phyloP scores from a whole-genome alignment of 148 eudicot species.

The Cornus florida region DNA sequence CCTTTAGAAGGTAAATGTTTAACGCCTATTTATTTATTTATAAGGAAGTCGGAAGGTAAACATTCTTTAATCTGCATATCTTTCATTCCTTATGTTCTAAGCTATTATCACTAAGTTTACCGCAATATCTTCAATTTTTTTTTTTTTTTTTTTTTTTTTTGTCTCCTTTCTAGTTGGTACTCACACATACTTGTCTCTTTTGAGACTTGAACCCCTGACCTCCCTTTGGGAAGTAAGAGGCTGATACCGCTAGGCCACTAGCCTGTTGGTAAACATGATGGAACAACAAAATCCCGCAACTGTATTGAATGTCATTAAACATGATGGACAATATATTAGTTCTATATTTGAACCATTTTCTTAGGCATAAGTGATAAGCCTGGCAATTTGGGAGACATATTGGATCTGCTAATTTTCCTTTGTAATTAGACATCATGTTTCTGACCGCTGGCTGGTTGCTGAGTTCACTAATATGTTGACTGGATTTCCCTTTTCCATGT shows the following conservation, averaged over 20 bases:
- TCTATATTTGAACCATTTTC: background rate
- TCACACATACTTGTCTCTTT: too few relatives aligned
- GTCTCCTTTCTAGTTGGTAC: too few relatives aligned
- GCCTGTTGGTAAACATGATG: background rate
- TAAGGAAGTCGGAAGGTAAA: background rate
- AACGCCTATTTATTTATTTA: too few relatives aligned
- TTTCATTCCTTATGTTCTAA: too few relatives aligned
- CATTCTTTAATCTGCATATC: background rate
- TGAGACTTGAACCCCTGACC: too few relatives aligned
- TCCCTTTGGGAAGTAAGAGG: too few relatives aligned
- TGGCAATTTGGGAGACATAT: background rate
- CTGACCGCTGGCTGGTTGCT: background rate
- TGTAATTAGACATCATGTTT: background rate
- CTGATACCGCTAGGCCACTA: too few relatives aligned
- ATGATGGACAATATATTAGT: background rate
- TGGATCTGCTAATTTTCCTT: background rate
- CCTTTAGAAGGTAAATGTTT: background rate
- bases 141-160: too few relatives aligned
- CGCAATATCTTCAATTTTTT: background rate
- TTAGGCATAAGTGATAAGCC: background rate
- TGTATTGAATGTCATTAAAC: background rate
- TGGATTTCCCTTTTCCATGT: too few relatives aligned
- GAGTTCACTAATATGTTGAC: background rate
- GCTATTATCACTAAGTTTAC: background rate
- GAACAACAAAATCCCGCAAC: background rate